Conservation (phyloP, 2,329 filamentous ascomycete species). For the Erysiphe pulchra region DNA sequence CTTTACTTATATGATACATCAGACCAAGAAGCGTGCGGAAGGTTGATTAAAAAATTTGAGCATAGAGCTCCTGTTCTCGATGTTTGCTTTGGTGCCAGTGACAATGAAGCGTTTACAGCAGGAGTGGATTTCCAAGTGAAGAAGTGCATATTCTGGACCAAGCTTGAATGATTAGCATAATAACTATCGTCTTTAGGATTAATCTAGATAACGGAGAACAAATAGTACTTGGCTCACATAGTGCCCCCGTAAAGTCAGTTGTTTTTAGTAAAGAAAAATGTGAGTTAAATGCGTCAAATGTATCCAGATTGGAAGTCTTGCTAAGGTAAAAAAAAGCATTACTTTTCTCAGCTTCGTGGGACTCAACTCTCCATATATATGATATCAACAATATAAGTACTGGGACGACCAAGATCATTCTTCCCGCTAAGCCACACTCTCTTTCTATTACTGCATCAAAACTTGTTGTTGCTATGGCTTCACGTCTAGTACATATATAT, state of each 20-base stretch:
- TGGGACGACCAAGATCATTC: constrained; percentile 34
- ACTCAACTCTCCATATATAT: constrained; percentile 71
- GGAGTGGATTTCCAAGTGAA: constrained; percentile 73
- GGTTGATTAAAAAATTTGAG: constrained; percentile 47
- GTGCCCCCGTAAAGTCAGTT: constrained; percentile 55
- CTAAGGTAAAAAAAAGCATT: constrained; percentile 23
- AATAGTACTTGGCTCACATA: constrained; percentile 53
- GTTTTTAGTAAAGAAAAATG: constrained; percentile 55
- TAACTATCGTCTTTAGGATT: constrained; percentile 20
- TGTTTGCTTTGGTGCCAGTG: constrained; percentile 66
- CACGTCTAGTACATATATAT: constrained; percentile 83
- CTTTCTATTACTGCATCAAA: constrained; percentile 54
- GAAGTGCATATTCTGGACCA: constrained; percentile 20
- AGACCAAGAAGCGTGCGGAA: constrained; percentile 25
- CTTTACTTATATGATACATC: constrained; percentile 69
- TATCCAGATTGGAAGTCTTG: background rate
- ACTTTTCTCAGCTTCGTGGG: constrained; percentile 81
- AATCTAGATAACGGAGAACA: constrained; percentile 48
- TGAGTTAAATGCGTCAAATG: constrained; percentile 13
- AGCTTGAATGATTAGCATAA: too few relatives aligned
- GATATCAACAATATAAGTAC: constrained; percentile 27
- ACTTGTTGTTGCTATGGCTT: constrained; percentile 86
- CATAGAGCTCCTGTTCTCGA: constrained; percentile 72
- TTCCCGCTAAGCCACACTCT: constrained; percentile 76
- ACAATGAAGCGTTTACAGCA: constrained; percentile 62